These are phyloP conservation scores for Neurospora sp. DNA, from an alignment of 2,329 filamentous ascomycete species.

Conservation along the genomic window DNA sequence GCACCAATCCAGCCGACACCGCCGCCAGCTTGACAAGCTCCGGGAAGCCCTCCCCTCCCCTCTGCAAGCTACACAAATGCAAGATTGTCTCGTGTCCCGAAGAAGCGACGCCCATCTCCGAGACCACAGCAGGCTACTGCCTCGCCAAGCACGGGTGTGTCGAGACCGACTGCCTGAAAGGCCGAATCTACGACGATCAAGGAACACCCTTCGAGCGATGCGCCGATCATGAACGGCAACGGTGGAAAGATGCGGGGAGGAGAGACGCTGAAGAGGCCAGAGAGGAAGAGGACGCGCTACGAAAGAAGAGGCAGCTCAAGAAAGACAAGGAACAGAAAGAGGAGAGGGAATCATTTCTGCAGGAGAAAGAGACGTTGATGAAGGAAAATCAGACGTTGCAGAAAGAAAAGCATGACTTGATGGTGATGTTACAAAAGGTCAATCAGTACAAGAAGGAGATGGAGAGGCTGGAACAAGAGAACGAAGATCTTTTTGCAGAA, in stretches of 20 bases:
- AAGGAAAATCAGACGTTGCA: neutral
- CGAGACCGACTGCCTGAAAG: neutral
- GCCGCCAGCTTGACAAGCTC: neutral
- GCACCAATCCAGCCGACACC: neutral
- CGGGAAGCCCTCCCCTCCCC: neutral
- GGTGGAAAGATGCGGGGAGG: neutral
- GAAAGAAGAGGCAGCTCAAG: neutral
- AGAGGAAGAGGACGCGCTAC: neutral
- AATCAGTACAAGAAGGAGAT: too few relatives aligned
- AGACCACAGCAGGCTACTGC: neutral
- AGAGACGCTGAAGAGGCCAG: neutral
- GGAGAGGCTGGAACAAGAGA: neutral
- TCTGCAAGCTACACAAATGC: neutral
- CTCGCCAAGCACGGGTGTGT: neutral
- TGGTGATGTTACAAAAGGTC: too few relatives aligned
- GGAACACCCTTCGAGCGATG: neutral
- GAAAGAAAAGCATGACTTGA: too few relatives aligned
- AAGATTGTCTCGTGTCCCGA: neutral
- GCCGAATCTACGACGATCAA: neutral
- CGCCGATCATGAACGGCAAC: neutral
- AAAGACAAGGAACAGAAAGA: neutral
- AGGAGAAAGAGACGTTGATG: neutral
- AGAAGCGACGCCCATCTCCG: neutral
- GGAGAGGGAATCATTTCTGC: neutral
- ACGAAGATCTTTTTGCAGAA: neutral